phyloP scores from a whole-genome alignment of 176 grass and related monocot genomes.

The Eremochloa ophiuroides region DNA sequence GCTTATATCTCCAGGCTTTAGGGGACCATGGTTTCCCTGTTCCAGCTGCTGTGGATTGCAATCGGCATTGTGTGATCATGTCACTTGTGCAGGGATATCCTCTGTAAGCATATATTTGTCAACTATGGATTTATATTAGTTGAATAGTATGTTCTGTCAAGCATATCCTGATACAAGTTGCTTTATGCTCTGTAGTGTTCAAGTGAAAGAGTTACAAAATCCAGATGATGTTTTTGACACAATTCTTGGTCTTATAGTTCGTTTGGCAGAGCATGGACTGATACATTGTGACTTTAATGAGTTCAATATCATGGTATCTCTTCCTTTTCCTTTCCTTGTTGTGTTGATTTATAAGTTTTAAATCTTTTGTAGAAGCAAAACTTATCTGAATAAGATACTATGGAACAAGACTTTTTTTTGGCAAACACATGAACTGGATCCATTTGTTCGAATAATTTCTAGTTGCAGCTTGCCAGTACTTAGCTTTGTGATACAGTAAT shows the following conservation, averaged over 20 bases:
- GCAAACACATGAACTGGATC: neutral
- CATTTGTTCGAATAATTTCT: neutral
- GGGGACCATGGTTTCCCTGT: conserved; percentile 86
- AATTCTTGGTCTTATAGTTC: conserved; percentile 78
- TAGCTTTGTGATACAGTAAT: neutral
- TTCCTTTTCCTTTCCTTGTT: neutral
- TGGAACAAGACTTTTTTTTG: neutral
- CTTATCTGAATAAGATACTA: neutral
- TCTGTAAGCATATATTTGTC: conserved; percentile 46
- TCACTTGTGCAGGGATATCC: conserved; percentile 93
- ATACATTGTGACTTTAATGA: conserved; percentile 99
- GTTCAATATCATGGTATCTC: conserved; percentile 94
- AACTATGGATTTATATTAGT: neutral
- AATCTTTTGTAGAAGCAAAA: neutral
- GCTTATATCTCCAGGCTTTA: conserved; percentile 55
- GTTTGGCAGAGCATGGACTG: conserved; percentile 92
- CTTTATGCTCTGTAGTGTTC: conserved; percentile 59
- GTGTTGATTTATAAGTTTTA: neutral
- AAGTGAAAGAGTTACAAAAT: conserved; percentile 75
- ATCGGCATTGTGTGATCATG: conserved; percentile 92
- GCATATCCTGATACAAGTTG: neutral
- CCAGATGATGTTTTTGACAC: conserved; percentile 87
- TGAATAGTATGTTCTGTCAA: neutral
- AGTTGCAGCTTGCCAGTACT: neutral
- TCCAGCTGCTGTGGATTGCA: conserved; percentile 83